Percentiles rank a stretch among this genome's conserved stretches.
phyloP scores from a whole-genome alignment of 495 filamentous ascomycete species.

The Gamarada debralockiae region DNA sequence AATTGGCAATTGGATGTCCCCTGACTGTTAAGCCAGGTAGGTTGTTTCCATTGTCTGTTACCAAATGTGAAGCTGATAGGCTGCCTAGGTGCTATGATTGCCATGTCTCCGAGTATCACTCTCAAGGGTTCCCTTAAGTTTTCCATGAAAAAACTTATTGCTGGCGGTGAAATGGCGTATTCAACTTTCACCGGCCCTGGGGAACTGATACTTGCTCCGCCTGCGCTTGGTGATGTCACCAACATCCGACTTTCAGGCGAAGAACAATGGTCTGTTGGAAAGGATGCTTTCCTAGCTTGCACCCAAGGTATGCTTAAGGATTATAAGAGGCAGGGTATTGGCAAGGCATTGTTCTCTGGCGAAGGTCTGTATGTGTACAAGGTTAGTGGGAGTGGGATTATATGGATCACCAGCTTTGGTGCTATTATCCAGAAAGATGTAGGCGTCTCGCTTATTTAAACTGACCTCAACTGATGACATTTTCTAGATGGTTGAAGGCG shows the following conservation, averaged over 20 bases:
- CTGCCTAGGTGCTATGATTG: conserved; percentile 74
- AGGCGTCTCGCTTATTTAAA: conserved; percentile 31
- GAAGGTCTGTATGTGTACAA: conserved; percentile 89
- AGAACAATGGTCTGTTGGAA: conserved; percentile 75
- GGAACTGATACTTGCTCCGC: conserved; percentile 76
- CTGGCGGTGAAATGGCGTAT: conserved; percentile 70
- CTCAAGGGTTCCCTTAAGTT: conserved; percentile 79
- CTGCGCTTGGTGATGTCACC: conserved; percentile 78
- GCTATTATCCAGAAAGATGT: conserved; percentile 93
- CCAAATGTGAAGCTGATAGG: neutral
- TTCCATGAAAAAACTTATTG: conserved; percentile 77
- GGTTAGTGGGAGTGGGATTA: conserved; percentile 66
- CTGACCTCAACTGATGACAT: no score
- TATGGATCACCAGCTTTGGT: conserved; percentile 87
- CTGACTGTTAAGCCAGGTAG: conserved; percentile 77
- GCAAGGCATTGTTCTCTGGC: conserved; percentile 86
- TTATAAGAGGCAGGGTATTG: conserved; percentile 74
- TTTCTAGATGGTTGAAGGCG: no score
- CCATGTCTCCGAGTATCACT: conserved; percentile 84
- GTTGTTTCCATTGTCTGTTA: conserved; percentile 4
- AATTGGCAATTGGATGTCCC: conserved; percentile 85
- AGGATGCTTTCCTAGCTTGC: conserved; percentile 69
- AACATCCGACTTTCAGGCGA: conserved; percentile 62
- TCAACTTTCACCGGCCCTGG: conserved; percentile 85
- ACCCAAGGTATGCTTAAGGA: conserved; percentile 76